Percentiles rank a stretch among this genome's conserved stretches.
phyloP scores from a whole-genome alignment of 805 yeast species.

The Candida nitratophila region DNA sequence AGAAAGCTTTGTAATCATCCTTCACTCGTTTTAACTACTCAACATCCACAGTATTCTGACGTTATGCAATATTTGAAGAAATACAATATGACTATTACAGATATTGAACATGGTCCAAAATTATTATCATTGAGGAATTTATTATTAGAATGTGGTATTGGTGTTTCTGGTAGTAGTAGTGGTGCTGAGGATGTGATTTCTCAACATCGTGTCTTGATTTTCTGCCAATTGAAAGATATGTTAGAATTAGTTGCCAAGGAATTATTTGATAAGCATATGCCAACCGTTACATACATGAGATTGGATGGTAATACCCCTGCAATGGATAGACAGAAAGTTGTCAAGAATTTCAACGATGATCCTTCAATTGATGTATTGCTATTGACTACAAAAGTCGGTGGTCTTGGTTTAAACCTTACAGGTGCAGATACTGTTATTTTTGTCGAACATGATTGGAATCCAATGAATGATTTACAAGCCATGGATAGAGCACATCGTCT shows the following conservation, averaged over 20 bases:
- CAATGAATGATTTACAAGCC: constrained; percentile 98
- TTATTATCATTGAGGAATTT: constrained; percentile 73
- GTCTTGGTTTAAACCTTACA: constrained; percentile 92
- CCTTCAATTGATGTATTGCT: constrained; percentile 93
- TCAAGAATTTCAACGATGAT: constrained; percentile 86
- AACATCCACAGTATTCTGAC: constrained; percentile 74
- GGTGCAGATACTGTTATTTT: constrained; percentile 99
- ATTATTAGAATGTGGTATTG: constrained; percentile 89
- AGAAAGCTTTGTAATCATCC: constrained; percentile 96
- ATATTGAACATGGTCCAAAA: constrained; percentile 86
- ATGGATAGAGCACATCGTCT: constrained; percentile 98
- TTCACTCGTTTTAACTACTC: constrained; percentile 72
- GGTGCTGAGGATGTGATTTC: constrained; percentile 56
- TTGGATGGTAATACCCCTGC: constrained; percentile 94
- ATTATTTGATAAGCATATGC: constrained; percentile 74
- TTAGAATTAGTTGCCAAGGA: constrained; percentile 93
- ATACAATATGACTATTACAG: constrained; percentile 55
- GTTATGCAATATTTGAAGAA: constrained; percentile 54
- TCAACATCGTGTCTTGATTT: constrained; percentile 91
- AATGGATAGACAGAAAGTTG: constrained; percentile 83
- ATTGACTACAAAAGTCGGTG: constrained; percentile 96
- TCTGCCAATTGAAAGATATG: constrained; percentile 97
- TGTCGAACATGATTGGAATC: constrained; percentile 99
- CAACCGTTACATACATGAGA: constrained; percentile 88
- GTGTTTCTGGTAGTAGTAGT: constrained; percentile 32